phyloP scores from a whole-genome alignment of 345 rosid species.

The Cochlearia excelsa region DNA sequence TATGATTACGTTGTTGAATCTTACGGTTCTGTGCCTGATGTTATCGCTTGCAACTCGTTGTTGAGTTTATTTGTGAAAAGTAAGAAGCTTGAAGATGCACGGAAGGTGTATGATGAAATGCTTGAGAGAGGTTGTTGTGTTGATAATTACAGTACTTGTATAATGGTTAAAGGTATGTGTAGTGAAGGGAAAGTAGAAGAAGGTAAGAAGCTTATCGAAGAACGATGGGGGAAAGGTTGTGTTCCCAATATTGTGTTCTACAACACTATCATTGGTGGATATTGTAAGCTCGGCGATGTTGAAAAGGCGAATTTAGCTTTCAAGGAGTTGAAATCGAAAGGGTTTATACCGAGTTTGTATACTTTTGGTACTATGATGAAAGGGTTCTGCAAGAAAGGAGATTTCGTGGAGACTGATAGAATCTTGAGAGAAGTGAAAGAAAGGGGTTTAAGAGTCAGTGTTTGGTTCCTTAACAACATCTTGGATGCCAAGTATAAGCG shows the following conservation, averaged over 20 bases:
- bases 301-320: constrained; percentile 49
- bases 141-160: constrained; percentile 71
- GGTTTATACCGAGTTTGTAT: constrained; percentile 60
- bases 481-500: constrained; percentile 55
- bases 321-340: constrained; percentile 59
- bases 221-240: constrained; percentile 73
- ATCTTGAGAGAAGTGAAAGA: constrained; percentile 67
- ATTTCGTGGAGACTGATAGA: constrained; percentile 48
- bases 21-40: constrained; percentile 46
- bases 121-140: constrained; percentile 43
- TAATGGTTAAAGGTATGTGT: constrained; percentile 67
- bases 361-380: constrained; percentile 65
- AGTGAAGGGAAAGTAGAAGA: constrained; percentile 64
- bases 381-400: constrained; percentile 61
- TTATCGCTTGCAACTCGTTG: constrained; percentile 67
- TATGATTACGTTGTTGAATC: constrained; percentile 37
- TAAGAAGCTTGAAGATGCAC: constrained; percentile 45
- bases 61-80: constrained; percentile 44
- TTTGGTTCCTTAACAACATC: constrained; percentile 51
- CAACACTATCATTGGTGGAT: constrained; percentile 70
- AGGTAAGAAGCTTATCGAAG: constrained; percentile 60
- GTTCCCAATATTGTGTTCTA: constrained; percentile 76
- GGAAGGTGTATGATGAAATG: constrained; percentile 64
- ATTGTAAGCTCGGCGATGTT: constrained; percentile 47
- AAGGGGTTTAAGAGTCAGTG: constrained; percentile 49